These are phyloP conservation scores for Saccharomycopsis hybrid DNA, from an alignment of 1,139 yeast species.

Conservation along the genomic window DNA sequence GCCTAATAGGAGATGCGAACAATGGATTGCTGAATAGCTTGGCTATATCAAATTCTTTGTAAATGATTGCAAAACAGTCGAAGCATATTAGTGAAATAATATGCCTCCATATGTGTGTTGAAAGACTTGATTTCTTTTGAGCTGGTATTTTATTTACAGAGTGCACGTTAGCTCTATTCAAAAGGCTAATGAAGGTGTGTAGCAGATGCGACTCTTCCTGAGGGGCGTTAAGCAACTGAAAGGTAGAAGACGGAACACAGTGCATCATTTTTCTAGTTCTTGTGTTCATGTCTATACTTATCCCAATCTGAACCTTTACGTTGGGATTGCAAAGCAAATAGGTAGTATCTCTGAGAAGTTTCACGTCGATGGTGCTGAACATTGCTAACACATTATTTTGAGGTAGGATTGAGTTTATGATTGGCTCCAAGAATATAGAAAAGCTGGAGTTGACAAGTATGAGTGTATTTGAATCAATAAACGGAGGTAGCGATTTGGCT, in stretches of 20 bases:
- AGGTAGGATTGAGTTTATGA: constrained; percentile 1
- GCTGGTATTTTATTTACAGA: not conserved
- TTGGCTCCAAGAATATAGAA: constrained; percentile 11
- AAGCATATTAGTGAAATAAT: constrained; percentile 3
- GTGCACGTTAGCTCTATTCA: not conserved
- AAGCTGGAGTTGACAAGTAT: constrained; percentile 8
- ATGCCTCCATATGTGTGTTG: constrained; percentile 6
- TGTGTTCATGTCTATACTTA: not conserved
- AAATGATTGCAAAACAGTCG: constrained; percentile 19
- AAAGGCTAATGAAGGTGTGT: not conserved
- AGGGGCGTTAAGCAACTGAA: not conserved
- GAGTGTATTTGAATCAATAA: constrained; percentile 1
- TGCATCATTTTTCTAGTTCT: not conserved
- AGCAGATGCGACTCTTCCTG: not conserved
- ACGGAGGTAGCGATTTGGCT: not conserved
- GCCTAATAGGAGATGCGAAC: constrained; percentile 9
- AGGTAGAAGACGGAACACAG: not conserved
- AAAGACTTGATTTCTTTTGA: not conserved
- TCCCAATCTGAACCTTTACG: not conserved
- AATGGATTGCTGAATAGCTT: constrained; percentile 11
- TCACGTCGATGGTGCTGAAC: not conserved
- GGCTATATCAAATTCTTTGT: constrained; percentile 26
- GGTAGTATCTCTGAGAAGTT: not conserved
- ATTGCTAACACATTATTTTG: constrained; percentile 4
- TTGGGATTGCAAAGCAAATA: not conserved